Evolutionary conservation across 1,284 basidiomycete species (phyloP).

Genomic region (Tilletia setariae): DNA sequence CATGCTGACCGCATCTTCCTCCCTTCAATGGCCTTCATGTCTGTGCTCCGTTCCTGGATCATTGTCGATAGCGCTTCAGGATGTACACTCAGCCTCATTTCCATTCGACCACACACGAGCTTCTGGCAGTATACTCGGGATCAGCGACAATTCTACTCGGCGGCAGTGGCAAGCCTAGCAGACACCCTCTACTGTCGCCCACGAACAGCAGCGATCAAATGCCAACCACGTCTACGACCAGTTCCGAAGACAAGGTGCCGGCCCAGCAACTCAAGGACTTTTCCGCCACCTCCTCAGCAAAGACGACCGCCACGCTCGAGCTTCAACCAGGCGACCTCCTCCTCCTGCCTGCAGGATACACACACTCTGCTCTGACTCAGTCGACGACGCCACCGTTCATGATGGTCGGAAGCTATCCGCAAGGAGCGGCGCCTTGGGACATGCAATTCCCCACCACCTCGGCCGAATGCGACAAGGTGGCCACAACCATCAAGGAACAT

Average conservation of each 20-base stretch:
- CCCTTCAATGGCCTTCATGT: no score
- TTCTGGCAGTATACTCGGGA: background rate
- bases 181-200: background rate
- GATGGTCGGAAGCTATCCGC: background rate
- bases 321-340: conserved; percentile 9
- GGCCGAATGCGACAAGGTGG: background rate
- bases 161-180: conserved; percentile 1
- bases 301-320: background rate
- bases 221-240: background rate
- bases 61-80: conserved; percentile 1
- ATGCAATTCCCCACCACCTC: conserved; percentile 5
- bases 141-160: conserved; percentile 1
- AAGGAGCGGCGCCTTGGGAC: conserved; percentile 9
- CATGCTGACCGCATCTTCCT: background rate
- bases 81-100: conserved; percentile 15
- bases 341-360: conserved; percentile 16
- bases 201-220: background rate
- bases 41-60: background rate
- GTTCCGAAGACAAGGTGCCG: no score
- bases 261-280: background rate
- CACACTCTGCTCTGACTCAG: background rate
- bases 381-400: background rate
- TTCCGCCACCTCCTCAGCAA: background rate
- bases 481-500: background rate
- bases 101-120: conserved; percentile 10